Evolutionary conservation across 192 early-diverging fungal species (phyloP), one percentile per base, ranked within the genome.

Genomic region (Backusella morwellensis): DNA sequence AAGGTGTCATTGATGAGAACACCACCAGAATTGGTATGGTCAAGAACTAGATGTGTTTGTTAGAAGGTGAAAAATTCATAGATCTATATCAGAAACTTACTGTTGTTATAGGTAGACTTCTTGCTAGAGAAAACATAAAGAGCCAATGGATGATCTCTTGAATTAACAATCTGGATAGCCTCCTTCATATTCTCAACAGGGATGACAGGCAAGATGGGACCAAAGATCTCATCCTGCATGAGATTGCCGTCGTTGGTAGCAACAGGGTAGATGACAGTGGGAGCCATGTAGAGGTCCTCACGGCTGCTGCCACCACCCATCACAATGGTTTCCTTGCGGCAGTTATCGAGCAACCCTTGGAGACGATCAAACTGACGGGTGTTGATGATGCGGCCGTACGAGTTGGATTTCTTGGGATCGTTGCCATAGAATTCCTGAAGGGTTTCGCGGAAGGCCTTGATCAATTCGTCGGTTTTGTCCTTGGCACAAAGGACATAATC

Each of bases 401-500:
- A 83, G 0, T 70, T 52, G 6, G 90, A 88, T 36, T 74, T 74
- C 35, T 88, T 73, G 34, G 89, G 86, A 54, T 91, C 83, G 6
- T 50, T 29, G 66, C 90, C 87, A 67, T 81, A 93, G 75, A 88
- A 83, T 15, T 87, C 83, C 4, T 70, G 38, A 5, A 90, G 35
- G 0, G 84, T 78, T 8, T 85, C 79, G 35, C 78, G 77, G 71
- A 95, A 72, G 17, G 87, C 90, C 0, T 73, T 86, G 26, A 93
- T 74, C 72, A 98, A 88, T 38, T 77, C 75, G 54, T 87, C 84
- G 44, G 90, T 85, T 14, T 88, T 78, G 21, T 88, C 85, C 42
- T 86, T 83, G 56, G 90, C 88, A 50, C 92, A 85, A 44, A 97
- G 78, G 14, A 97, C 78, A 72, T 97, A 96, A 79, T 98, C 97